Base-by-base conservation (phyloP, 176 grass and related monocot genomes). In the Phyllostachys edulis region DNA sequence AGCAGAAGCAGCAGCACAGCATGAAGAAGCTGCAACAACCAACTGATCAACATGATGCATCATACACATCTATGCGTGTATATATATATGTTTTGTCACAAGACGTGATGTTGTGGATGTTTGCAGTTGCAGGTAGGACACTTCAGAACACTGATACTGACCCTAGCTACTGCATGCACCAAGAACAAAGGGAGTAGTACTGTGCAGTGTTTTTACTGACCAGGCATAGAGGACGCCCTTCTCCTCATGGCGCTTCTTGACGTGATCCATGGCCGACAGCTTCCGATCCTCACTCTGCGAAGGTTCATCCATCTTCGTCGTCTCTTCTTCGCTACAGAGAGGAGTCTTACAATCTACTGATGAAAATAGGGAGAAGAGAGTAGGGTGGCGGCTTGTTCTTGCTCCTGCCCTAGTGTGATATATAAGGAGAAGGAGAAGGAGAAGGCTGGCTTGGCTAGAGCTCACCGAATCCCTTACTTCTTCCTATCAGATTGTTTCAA, bases 211-310 rank as follows among this genome's bases (percentile, higher is more conserved):
- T n/a, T 10, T 47, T 54, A 85, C 87, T 87, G 60, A 97, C 92
- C 92, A 92, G 34, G 92, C 88, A 61, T 97, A 92, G 62, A 94
- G 65, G 80, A 93, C 89, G 39, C 92, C 94, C 86, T 97, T 94
- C 76, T 94, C 92, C 6, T 90, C 64, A 0, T 92, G 92, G 46
- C 92, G 87, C 85, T 85, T 94, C 83, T 94, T 88, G 44, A 85
- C 76, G 40, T 89, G 85, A 62, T 97, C 92, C 85, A 90, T 84
- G 87, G 87, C 76, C 36, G 79, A 59, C 38, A 78, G 46, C 69
- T 75, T 80, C 79, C 27, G 7, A 32, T 83, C 69, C 3, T 86
- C 70, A 20, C 77, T 67, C 71, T 76, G 77, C 14, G 83, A 64
- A 69, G 44, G 54, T 1, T 81, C 78, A 13, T 77, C 88, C 37